Conservation (phyloP, 2,329 filamentous ascomycete genomes). For the Rutstroemia sydowiana region DNA sequence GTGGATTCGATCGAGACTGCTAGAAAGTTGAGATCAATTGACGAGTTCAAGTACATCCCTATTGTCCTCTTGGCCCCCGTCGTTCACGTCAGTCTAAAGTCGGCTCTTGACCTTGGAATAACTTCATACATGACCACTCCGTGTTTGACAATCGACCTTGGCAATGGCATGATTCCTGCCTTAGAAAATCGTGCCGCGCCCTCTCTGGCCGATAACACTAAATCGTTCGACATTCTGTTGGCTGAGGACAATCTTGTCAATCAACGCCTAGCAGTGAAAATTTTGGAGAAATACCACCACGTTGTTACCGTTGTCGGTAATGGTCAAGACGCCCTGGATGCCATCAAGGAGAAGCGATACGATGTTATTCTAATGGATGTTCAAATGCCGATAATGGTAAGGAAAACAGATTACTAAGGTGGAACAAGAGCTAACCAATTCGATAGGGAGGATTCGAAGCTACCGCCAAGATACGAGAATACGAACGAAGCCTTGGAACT, state of each 20-base stretch:
- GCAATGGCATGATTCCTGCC: conserved; percentile 92
- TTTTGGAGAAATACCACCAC: conserved; percentile 93
- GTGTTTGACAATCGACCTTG: conserved; percentile 86
- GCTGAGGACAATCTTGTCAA: conserved; percentile 98
- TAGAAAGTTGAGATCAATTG: conserved; percentile 73
- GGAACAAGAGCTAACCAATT: conserved; percentile 32
- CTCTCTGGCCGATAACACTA: conserved; percentile 84
- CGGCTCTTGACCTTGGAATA: conserved; percentile 87
- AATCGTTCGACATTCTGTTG: conserved; percentile 89
- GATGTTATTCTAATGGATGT: conserved; percentile 99
- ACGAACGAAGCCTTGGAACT: conserved; percentile 73
- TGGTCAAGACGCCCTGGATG: conserved; percentile 84
- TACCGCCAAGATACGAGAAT: conserved; percentile 92
- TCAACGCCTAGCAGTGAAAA: conserved; percentile 91
- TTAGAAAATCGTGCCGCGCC: conserved; percentile 89
- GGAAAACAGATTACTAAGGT: conserved; percentile 20
- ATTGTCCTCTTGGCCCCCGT: conserved; percentile 86
- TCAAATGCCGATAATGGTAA: conserved; percentile 98
- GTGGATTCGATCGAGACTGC: conserved; percentile 92
- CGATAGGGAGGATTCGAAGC: conserved; percentile 86
- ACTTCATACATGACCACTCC: conserved; percentile 99
- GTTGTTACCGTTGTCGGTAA: conserved; percentile 91
- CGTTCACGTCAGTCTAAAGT: conserved; percentile 87
- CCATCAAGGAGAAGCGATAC: conserved; percentile 86
- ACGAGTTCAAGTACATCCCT: conserved; percentile 96